Base-by-base conservation (phyloP, 2,329 filamentous ascomycete species). In the Trichoderma hamatum region DNA sequence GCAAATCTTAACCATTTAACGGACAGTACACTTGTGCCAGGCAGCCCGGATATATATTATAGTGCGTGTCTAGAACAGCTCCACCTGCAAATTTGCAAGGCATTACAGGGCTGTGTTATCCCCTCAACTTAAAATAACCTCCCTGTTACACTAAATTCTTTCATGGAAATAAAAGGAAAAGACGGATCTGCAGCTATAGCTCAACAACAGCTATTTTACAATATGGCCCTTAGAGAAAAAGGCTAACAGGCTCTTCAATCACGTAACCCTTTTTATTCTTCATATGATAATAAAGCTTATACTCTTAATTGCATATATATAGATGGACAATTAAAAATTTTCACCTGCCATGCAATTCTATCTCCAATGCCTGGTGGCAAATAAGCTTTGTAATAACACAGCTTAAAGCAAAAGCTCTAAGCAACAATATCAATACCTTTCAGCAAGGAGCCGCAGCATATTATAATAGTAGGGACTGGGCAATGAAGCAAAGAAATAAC, bases 391-490 rank as follows among this genome's bases (percentile, higher is more conserved):
- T 79, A 55, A 83, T 82, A 78, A 81, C 77, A 30, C 72, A 76
- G 63, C 14, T 82, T 13, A 70, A 71, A 0, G 51, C 13, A 1
- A 82, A 62, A 55, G 64, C 10, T 3, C 67, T 83, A 71, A 81
- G 75, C 0, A 64, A 69, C 30, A 68, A 74, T 63, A n/a, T 65
- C 4, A 72, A 80, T 6, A 73, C 64, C 0, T 83, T 82, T 71
- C 67, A 74, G 19, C 32, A 77, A 69, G 82, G 80, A 36, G 76
- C 74, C n/a, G 74, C 74, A n/a, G 79, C 78, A 55, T 81, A 79
- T 70, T 74, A 81, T 51, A 83, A 84, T 75, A 73, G 75, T 1
- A 75, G 79, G 67, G 81, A 83, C 69, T 76, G 77, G 73, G 78
- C 81, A 5, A 76, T 77, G 70, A 70, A 73, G 43, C 72, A 82